These are phyloP conservation scores for Jatropha podagrica DNA, from an alignment of 441 rosid genomes.

Conservation along the genomic window DNA sequence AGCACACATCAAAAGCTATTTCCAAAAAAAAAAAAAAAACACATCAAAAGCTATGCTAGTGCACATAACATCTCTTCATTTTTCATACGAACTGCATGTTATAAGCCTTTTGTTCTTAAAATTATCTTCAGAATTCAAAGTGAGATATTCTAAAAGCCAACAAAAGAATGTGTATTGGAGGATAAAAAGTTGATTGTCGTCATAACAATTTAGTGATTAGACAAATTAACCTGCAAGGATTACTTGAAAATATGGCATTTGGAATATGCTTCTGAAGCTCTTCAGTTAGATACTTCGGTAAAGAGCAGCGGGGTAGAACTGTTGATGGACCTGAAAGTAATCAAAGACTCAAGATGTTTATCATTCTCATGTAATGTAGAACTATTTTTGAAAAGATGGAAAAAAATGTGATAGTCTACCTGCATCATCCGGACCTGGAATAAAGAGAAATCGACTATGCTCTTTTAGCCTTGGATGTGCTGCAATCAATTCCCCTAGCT, in stretches of 20 bases:
- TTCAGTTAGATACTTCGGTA: conserved; percentile 74
- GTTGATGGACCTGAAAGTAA: conserved; percentile 78
- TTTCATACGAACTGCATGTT: conserved; percentile 6
- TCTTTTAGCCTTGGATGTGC: conserved; percentile 70
- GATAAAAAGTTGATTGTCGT: conserved; percentile 14
- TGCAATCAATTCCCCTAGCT: conserved; percentile 74
- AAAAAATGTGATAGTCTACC: conserved; percentile 41
- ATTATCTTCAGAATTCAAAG: neutral
- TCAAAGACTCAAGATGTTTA: conserved; percentile 15
- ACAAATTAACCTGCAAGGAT: conserved; percentile 85
- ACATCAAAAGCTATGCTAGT: neutral
- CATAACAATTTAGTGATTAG: neutral
- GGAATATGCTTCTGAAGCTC: conserved; percentile 70
- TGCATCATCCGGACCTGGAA: conserved; percentile 92
- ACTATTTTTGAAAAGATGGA: neutral
- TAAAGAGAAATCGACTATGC: conserved; percentile 71
- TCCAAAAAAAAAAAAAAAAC: neutral
- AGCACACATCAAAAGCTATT: neutral
- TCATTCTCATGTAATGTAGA: conserved; percentile 12
- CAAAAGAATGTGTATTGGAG: neutral
- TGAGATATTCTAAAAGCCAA: conserved; percentile 1
- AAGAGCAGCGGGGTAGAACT: conserved; percentile 69
- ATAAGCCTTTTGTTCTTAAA: neutral
- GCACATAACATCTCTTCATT: neutral
- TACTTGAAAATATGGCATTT: conserved; percentile 79